Percentiles rank a stretch among this genome's conserved stretches.
These are phyloP conservation scores for Suhomyces pyralidae DNA, from an alignment of 805 yeast species.

Conservation along the genomic window DNA sequence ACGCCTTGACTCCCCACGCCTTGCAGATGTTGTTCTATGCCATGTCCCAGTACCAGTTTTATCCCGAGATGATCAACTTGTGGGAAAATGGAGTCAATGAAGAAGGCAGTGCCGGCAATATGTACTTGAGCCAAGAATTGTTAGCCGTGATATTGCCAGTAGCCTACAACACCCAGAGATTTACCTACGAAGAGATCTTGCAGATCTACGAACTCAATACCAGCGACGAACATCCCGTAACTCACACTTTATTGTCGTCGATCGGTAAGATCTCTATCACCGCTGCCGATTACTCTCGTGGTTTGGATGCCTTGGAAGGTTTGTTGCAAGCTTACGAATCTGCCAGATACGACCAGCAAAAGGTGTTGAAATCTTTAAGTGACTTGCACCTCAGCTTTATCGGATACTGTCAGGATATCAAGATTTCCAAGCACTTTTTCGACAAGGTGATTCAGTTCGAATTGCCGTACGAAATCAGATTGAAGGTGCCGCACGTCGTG, in stretches of 20 bases:
- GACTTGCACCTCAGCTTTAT: slow-evolving; percentile 77
- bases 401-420: slow-evolving; percentile 71
- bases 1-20: slow-evolving; percentile 19
- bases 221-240: slow-evolving; percentile 24
- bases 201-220: slow-evolving; percentile 49
- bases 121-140: slow-evolving; percentile 61
- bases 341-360: slow-evolving; percentile 9
- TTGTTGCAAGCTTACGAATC: slow-evolving; percentile 47
- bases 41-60: slow-evolving; percentile 48
- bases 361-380: slow-evolving; percentile 48
- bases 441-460: slow-evolving; percentile 66
- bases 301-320: slow-evolving; percentile 60
- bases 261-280: slow-evolving; percentile 71
- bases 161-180: slow-evolving; percentile 58
- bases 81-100: slow-evolving; percentile 66
- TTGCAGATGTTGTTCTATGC: slow-evolving; percentile 28
- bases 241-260: slow-evolving; percentile 57
- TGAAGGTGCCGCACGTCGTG: slow-evolving; percentile 72
- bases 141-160: slow-evolving; percentile 69
- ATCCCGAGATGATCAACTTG: slow-evolving; percentile 61
- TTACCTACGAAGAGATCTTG: slow-evolving; percentile 58
- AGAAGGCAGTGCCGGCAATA: slow-evolving; percentile 29
- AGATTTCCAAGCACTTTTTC: slow-evolving; percentile 70
- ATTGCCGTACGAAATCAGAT: slow-evolving; percentile 68
- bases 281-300: slow-evolving; percentile 63